A percentile compares a stretch with the other conserved stretches of the same genome.
Evolutionary conservation across 176 grass and related monocot genomes (phyloP).

Genomic region (Musa schizocarpa): DNA sequence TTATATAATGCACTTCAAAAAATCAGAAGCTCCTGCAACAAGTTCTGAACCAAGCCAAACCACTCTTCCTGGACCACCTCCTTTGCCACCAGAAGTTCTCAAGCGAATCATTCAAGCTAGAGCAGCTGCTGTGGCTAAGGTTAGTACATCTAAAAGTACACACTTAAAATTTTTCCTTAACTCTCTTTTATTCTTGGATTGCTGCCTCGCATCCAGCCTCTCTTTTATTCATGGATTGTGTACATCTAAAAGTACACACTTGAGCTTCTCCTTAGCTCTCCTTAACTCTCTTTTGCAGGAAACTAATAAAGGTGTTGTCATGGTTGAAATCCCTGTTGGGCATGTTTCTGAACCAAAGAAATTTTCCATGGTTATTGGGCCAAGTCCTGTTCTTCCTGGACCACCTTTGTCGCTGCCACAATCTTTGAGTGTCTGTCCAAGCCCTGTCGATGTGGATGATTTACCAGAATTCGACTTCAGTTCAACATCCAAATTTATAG

Average conservation of each 20-base stretch:
- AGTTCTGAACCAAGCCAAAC: not conserved
- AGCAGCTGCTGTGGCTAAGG: not conserved
- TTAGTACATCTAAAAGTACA: not conserved
- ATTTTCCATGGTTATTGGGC: not conserved
- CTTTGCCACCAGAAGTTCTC: slow-evolving; percentile 9
- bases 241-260: not conserved
- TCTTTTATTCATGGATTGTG: not conserved
- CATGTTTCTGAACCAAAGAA: slow-evolving; percentile 1
- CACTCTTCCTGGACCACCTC: slow-evolving; percentile 14
- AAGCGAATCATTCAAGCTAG: not conserved
- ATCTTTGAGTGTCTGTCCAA: not conserved
- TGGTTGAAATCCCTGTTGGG: not conserved
- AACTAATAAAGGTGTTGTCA: not conserved
- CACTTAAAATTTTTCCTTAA: not conserved
- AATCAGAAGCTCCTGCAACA: not conserved
- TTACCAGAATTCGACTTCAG: slow-evolving; percentile 24
- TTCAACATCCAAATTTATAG: not conserved
- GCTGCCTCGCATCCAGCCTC: too few species aligned
- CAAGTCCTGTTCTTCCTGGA: not conserved
- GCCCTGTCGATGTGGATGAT: slow-evolving; percentile 15
- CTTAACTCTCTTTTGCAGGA: slow-evolving; percentile 5
- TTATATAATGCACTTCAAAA: not conserved
- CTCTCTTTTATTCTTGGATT: not conserved
- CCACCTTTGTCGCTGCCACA: not conserved
- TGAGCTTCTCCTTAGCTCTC: not conserved